Percentiles rank a stretch among this genome's conserved stretches.
Conservation (phyloP, 1,284 basidiomycete species). For the Cryptococcus sp. region DNA sequence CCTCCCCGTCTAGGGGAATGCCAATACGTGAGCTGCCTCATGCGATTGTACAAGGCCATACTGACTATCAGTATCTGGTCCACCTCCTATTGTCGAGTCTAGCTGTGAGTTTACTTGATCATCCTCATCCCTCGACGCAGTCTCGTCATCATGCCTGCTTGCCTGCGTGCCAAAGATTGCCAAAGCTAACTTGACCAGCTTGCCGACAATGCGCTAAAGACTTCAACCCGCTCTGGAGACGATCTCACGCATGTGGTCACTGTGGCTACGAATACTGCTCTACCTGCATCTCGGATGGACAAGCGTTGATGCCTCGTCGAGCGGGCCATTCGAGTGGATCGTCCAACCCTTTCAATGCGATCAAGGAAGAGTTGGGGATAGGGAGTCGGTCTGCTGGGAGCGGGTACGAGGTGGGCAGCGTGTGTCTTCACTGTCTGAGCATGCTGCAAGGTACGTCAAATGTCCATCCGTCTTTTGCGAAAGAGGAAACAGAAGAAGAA, state of each 20-base stretch:
- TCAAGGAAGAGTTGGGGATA: slow-evolving; percentile 24
- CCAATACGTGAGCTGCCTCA: neutral
- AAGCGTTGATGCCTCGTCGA: slow-evolving; percentile 44
- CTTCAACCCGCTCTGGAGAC: slow-evolving; percentile 42
- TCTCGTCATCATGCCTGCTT: too few species aligned
- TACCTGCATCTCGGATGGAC: slow-evolving; percentile 37
- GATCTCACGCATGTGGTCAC: slow-evolving; percentile 39
- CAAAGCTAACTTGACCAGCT: too few species aligned
- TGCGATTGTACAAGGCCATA: neutral
- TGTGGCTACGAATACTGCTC: slow-evolving; percentile 47
- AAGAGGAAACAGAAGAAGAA: too few species aligned
- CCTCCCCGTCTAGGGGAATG: neutral
- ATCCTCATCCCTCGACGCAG: neutral
- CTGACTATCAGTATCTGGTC: slow-evolving; percentile 41
- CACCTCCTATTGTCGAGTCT: slow-evolving; percentile 41
- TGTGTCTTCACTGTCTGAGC: slow-evolving; percentile 38
- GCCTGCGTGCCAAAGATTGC: too few species aligned
- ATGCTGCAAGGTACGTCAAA: slow-evolving; percentile 46
- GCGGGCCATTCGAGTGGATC: slow-evolving; percentile 7
- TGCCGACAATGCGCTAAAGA: slow-evolving; percentile 43
- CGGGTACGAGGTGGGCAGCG: slow-evolving; percentile 43
- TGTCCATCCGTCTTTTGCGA: neutral
- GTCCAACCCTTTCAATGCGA: slow-evolving; percentile 14
- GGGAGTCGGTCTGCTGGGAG: slow-evolving; percentile 15
- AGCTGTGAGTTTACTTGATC: slow-evolving; percentile 14